Conservation (phyloP, 2,329 filamentous ascomycete genomes). For the Xylariaceae sp. region DNA sequence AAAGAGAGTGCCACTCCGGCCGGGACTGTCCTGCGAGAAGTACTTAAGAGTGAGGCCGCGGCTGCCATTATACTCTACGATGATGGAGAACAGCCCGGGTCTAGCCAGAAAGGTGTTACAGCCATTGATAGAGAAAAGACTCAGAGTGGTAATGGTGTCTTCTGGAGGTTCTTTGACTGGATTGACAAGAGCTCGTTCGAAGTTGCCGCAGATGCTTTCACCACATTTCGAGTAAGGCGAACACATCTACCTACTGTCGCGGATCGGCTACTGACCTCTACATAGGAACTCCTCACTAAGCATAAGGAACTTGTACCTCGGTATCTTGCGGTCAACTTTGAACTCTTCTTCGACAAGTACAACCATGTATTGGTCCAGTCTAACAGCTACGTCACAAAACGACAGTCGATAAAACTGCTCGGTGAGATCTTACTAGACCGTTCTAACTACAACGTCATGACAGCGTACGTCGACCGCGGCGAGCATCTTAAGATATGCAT, state of each 20-base stretch:
- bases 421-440: constrained; percentile 92
- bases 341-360: constrained; percentile 87
- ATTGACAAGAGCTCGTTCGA: constrained; percentile 96
- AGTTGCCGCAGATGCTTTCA: constrained; percentile 95
- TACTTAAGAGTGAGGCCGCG: constrained; percentile 83
- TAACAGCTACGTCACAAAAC: constrained; percentile 94
- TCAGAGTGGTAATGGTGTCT: constrained; percentile 78
- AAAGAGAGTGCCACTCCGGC: constrained; percentile 90
- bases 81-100: constrained; percentile 68
- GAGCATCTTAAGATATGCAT: constrained; percentile 98
- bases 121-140: constrained; percentile 72
- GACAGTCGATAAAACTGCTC: constrained; percentile 94
- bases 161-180: constrained; percentile 97
- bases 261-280: too few relatives aligned
- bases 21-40: constrained; percentile 82
- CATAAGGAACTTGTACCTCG: constrained; percentile 88
- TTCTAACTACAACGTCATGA: constrained; percentile 98
- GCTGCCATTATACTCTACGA: constrained; percentile 91
- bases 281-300: constrained; percentile 83
- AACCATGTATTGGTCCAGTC: constrained; percentile 85
- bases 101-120: constrained; percentile 69
- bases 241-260: constrained; percentile 9
- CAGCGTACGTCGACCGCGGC: constrained; percentile 87
- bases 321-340: constrained; percentile 86
- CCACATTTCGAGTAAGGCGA: constrained; percentile 77